phyloP scores from a whole-genome alignment of 306 rosid species.

The Trifolium pratense region DNA sequence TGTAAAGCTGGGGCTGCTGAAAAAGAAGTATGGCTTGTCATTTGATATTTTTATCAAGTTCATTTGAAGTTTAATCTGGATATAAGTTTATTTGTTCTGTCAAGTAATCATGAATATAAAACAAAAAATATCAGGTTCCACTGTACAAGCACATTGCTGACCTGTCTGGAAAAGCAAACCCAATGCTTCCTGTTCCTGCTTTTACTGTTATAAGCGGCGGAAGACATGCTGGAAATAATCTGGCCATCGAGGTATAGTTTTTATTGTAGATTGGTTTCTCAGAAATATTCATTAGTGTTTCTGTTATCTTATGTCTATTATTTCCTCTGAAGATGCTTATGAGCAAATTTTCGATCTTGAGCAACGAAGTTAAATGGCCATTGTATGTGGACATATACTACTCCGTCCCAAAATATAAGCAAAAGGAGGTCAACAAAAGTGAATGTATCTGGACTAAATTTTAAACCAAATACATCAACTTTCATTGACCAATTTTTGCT shows the following conservation, averaged over 20 bases:
- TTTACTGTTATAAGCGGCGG: slow-evolving; percentile 95
- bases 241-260: slow-evolving; percentile 82
- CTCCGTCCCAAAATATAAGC: too few relatives aligned
- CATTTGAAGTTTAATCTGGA: slow-evolving; percentile 33
- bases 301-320: slow-evolving; percentile 8
- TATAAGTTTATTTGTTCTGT: slow-evolving; percentile 8
- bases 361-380: slow-evolving; percentile 17
- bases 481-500: too few relatives aligned
- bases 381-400: slow-evolving; percentile 31
- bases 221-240: slow-evolving; percentile 86
- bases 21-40: slow-evolving; percentile 68
- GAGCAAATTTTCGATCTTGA: background rate
- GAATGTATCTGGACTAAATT: too few relatives aligned
- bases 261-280: slow-evolving; percentile 26
- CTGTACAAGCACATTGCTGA: slow-evolving; percentile 93
- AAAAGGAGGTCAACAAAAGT: too few relatives aligned
- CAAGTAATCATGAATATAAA: slow-evolving; percentile 42
- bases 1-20: slow-evolving; percentile 95
- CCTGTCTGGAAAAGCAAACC: slow-evolving; percentile 70
- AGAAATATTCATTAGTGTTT: slow-evolving; percentile 8
- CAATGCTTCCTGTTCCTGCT: slow-evolving; percentile 90
- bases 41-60: slow-evolving; percentile 28
- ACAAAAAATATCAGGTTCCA: slow-evolving; percentile 65
- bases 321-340: slow-evolving; percentile 23
- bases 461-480: too few relatives aligned